phyloP scores from a whole-genome alignment of 2,329 filamentous ascomycete genomes.

The Tolypocladium guangdongense region DNA sequence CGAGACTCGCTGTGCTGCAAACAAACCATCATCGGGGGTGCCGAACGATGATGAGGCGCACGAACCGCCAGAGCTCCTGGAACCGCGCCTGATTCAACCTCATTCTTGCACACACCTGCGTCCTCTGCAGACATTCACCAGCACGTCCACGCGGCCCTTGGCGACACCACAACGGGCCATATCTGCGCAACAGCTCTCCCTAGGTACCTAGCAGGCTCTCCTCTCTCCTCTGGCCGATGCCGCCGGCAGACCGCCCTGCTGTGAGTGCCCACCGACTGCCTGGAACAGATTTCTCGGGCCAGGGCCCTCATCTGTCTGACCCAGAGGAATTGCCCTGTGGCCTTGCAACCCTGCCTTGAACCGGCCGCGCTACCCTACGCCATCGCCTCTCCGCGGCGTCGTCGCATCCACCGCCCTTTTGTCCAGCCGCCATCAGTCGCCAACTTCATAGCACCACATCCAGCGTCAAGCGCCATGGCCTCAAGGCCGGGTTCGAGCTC shows the following conservation, averaged over 20 bases:
- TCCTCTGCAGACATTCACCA: neutral
- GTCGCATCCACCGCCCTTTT: neutral
- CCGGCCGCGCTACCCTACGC: neutral
- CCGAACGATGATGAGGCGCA: neutral
- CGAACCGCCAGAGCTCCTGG: neutral
- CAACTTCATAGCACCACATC: neutral
- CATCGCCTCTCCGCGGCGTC: neutral
- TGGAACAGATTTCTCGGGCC: neutral
- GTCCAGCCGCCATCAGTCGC: neutral
- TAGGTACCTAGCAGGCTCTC: neutral
- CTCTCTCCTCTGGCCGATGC: neutral
- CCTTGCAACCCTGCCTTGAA: neutral
- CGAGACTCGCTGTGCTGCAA: neutral
- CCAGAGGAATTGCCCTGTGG: neutral
- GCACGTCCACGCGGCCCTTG: neutral
- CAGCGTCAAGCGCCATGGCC: constrained; percentile 14
- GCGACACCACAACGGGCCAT: neutral
- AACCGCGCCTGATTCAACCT: neutral
- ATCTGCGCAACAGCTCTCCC: neutral
- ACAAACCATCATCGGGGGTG: too few relatives aligned
- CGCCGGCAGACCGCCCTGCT: neutral
- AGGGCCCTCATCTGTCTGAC: neutral
- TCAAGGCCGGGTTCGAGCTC: constrained; percentile 20
- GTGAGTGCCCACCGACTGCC: neutral
- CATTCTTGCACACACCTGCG: neutral